Conservation (phyloP, 345 rosid species). For the Boechera stricta region DNA sequence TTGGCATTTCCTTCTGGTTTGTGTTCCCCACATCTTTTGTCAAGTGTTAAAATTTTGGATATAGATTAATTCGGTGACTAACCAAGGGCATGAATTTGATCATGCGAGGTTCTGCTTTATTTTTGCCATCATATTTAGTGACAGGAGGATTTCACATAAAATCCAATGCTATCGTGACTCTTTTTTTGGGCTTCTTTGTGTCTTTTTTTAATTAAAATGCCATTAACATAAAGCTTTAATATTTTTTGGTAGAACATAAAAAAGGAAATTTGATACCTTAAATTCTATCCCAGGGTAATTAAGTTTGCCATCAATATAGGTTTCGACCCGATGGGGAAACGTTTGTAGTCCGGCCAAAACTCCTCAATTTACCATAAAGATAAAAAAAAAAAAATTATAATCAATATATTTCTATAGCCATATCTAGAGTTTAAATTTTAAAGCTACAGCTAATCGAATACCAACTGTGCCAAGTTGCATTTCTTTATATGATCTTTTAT, state of each 20-base stretch:
- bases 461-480: neutral
- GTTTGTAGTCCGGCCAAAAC: too few relatives aligned
- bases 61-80: neutral
- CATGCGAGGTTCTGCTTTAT: neutral
- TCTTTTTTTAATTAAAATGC: too few relatives aligned
- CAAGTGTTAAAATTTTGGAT: neutral
- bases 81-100: neutral
- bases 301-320: neutral
- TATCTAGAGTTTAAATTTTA: too few relatives aligned
- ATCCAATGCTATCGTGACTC: neutral
- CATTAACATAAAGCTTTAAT: neutral
- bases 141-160: neutral
- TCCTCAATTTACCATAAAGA: too few relatives aligned
- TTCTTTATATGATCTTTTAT: neutral
- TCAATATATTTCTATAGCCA: too few relatives aligned
- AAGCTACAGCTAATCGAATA: neutral
- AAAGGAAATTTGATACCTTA: neutral
- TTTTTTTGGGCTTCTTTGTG: neutral
- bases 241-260: neutral
- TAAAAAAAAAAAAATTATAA: too few relatives aligned
- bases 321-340: too few relatives aligned
- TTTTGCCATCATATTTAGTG: neutral
- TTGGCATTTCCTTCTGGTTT: constrained; percentile 13
- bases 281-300: neutral
- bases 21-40: constrained; percentile 18